Evolutionary conservation across 805 yeast genomes (phyloP), one percentile per base, ranked within the genome.

Genomic region (Kodamaea restingae): DNA sequence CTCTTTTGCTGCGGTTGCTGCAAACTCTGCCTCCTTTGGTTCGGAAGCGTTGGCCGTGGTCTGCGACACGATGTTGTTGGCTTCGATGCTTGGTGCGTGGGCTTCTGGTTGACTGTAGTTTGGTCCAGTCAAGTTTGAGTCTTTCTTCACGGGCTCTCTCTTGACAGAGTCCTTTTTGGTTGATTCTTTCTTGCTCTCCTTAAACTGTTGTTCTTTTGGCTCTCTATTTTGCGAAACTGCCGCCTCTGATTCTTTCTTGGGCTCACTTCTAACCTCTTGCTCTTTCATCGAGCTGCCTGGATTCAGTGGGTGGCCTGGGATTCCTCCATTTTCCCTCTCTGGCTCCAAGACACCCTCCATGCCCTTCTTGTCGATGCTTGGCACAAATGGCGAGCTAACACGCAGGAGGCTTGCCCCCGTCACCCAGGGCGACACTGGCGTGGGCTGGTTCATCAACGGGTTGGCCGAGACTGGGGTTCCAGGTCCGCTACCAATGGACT

Each of bases 391-490:
- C 5, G 72, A 66, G 40, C 55, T 59, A 15, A 60, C 69, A 17
- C 73, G 52, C 3, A 71, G 64, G 42, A 45, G 57, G 4, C 61
- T 48, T 36, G 55, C 52, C 9, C 61, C 55, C 7, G 65, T 45
- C 26, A 58, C 38, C 74, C 73, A 68, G 4, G 73, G 73, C 4
- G 73, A 67, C 36, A 65, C 49, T 4, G 71, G 70, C 12, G 69
- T 53, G 3, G 68, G 63, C 44, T 63, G 71, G 28, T 48, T 45
- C 34, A 61, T 42, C 27, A 55, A 38, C 4, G 56, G 56, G 18
- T 52, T 52, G 3, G 45, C 52, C 3, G 55, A 37, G 7, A 51
- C 57, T 2, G 67, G 63, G 3, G 66, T 57, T 5, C 54, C 54
- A 11, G 69, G 64, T 11, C 46, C 48, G 38, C 53, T 50, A 2